Evolutionary conservation across 148 eudicot species (phyloP).

Genomic region (Fallopia convolvulus): DNA sequence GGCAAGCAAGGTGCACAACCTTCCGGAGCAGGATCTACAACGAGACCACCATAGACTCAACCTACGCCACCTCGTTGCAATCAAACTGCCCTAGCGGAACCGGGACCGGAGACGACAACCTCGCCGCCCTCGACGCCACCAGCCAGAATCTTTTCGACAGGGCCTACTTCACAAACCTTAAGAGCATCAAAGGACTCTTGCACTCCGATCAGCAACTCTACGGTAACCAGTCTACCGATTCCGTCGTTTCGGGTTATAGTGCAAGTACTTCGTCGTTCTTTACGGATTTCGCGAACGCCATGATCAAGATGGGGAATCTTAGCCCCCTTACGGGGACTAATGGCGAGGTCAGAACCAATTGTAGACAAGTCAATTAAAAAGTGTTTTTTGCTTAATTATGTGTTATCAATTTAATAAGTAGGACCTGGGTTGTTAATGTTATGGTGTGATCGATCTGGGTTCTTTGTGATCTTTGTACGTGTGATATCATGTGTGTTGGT

Average conservation of each 20-base stretch:
- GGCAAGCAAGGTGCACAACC: constrained; percentile 55
- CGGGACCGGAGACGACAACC: constrained; percentile 40
- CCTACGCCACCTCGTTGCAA: constrained; percentile 35
- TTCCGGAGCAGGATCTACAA: constrained; percentile 58
- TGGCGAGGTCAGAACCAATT: constrained; percentile 56
- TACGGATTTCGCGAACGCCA: constrained; percentile 42
- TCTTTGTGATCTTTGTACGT: neutral
- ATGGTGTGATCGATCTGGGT: neutral
- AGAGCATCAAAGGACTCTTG: constrained; percentile 44
- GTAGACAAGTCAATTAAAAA: constrained; percentile 36
- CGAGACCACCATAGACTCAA: constrained; percentile 39
- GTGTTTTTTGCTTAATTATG: neutral
- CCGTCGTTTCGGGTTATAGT: constrained; percentile 32
- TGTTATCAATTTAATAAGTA: neutral
- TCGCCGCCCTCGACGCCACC: constrained; percentile 41
- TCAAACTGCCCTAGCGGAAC: constrained; percentile 42
- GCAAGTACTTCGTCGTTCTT: constrained; percentile 24
- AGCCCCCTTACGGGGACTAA: constrained; percentile 51
- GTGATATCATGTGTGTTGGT: neutral
- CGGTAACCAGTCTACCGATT: constrained; percentile 49
- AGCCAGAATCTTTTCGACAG: constrained; percentile 37
- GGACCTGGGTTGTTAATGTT: neutral
- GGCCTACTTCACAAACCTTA: constrained; percentile 45
- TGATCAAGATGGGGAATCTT: constrained; percentile 63
- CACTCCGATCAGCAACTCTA: constrained; percentile 79